Evolutionary conservation across 148 eudicot genomes (phyloP).

Genomic region (Spergularia marina): DNA sequence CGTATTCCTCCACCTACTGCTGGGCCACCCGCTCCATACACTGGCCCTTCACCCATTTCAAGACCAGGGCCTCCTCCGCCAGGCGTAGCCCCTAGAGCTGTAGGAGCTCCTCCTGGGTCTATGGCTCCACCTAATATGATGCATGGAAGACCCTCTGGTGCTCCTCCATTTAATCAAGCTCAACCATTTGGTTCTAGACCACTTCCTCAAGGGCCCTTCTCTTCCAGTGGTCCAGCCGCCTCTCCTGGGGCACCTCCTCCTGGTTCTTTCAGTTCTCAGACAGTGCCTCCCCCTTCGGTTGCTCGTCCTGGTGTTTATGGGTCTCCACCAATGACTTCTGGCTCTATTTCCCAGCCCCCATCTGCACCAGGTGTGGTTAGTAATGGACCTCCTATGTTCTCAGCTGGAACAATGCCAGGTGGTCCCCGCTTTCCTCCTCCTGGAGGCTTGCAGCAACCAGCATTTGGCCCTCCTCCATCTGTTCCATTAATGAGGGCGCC

Average conservation of each 20-base stretch:
- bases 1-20: conserved; percentile 46
- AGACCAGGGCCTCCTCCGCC: conserved; percentile 82
- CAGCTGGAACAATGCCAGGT: conserved; percentile 43
- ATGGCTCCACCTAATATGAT: conserved; percentile 43
- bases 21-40: conserved; percentile 35
- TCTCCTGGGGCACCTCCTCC: conserved; percentile 35
- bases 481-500: conserved; percentile 41
- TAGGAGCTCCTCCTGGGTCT: conserved; percentile 44
- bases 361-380: conserved; percentile 36
- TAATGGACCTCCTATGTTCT: conserved; percentile 64
- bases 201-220: conserved; percentile 32
- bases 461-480: conserved; percentile 48
- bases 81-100: conserved; percentile 63
- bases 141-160: conserved; percentile 49
- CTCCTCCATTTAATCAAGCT: conserved; percentile 43
- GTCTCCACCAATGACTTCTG: conserved; percentile 41
- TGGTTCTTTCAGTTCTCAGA: conserved; percentile 33
- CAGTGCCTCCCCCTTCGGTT: conserved; percentile 29
- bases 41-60: conserved; percentile 39
- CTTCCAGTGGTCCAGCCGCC: conserved; percentile 28
- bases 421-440: conserved; percentile 59
- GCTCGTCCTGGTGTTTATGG: conserved; percentile 58
- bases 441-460: conserved; percentile 44
- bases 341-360: conserved; percentile 36
- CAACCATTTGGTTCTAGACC: conserved; percentile 61